A percentile compares a stretch with the other conserved stretches of the same genome.
Evolutionary conservation across 768 basidiomycete species (phyloP).

Genomic region (Auricularia auricula-judae): DNA sequence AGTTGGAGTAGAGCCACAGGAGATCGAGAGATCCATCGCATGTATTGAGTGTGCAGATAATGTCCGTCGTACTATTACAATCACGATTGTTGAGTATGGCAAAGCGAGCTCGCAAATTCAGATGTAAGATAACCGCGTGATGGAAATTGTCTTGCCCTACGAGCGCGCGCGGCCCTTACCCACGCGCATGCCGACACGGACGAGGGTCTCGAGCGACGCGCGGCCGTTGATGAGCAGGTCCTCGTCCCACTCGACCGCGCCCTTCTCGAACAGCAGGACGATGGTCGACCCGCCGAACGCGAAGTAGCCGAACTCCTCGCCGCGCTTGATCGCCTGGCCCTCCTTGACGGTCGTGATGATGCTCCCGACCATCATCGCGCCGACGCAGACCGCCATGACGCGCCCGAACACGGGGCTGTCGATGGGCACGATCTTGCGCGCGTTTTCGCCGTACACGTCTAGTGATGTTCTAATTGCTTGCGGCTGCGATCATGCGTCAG

Average conservation of each 20-base stretch:
- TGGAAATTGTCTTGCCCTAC: no score
- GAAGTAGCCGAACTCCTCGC: slow-evolving; percentile 90
- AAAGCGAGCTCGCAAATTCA: no score
- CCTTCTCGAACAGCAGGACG: slow-evolving; percentile 81
- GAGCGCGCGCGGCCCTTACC: slow-evolving; percentile 27
- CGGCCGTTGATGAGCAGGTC: slow-evolving; percentile 77
- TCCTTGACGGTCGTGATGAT: slow-evolving; percentile 82
- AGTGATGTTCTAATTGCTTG: slow-evolving; percentile 86
- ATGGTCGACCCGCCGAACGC: slow-evolving; percentile 95
- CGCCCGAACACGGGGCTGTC: slow-evolving; percentile 81
- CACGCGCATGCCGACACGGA: slow-evolving; percentile 80
- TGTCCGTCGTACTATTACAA: no score
- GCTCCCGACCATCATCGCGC: slow-evolving; percentile 93
- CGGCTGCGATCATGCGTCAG: slow-evolving; percentile 35
- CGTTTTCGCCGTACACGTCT: slow-evolving; percentile 94
- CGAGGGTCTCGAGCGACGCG: slow-evolving; percentile 81
- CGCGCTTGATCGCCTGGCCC: slow-evolving; percentile 67
- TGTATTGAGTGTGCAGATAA: no score
- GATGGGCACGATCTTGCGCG: slow-evolving; percentile 84
- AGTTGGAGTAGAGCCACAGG: no score
- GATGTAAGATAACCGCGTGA: no score
- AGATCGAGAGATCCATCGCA: no score
- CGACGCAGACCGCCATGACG: slow-evolving; percentile 86
- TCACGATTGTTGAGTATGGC: no score
- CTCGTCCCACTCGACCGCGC: slow-evolving; percentile 80